Conservation (phyloP, 2,329 filamentous ascomycete species). For the Epichloe bromicola region DNA sequence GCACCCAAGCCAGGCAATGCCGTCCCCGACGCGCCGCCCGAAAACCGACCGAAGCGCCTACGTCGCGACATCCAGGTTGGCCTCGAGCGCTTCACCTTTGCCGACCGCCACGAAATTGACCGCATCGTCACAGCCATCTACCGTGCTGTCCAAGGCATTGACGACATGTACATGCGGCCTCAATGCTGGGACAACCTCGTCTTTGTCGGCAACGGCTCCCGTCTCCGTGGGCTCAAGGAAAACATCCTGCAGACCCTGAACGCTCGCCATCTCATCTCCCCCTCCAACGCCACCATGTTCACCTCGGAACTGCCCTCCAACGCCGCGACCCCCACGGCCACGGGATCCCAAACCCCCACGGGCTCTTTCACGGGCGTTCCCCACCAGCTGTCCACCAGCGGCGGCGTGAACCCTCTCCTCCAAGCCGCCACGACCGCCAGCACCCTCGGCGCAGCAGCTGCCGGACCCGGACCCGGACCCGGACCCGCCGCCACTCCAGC, state of each 20-base stretch:
- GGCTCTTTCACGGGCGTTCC: slow-evolving; percentile 41
- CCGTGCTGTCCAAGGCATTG: slow-evolving; percentile 66
- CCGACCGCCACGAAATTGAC: slow-evolving; percentile 61
- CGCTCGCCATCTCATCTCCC: slow-evolving; percentile 84
- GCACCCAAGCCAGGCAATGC: slow-evolving; percentile 4
- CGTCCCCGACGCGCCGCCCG: slow-evolving; percentile 20
- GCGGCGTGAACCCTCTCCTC: slow-evolving; percentile 75
- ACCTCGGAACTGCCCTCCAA: slow-evolving; percentile 92
- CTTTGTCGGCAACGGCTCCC: slow-evolving; percentile 77
- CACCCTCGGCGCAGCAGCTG: slow-evolving; percentile 33
- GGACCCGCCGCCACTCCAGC: slow-evolving; percentile 23
- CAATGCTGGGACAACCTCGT: slow-evolving; percentile 86
- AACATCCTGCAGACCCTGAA: slow-evolving; percentile 70
- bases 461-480: slow-evolving; percentile 21
- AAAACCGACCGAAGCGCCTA: slow-evolving; percentile 40
- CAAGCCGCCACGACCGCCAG: slow-evolving; percentile 77
- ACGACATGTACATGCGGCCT: slow-evolving; percentile 72
- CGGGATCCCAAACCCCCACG: slow-evolving; percentile 82
- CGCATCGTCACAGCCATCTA: slow-evolving; percentile 76
- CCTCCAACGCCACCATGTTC: slow-evolving; percentile 89
- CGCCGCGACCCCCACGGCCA: slow-evolving; percentile 79
- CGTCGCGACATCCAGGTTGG: slow-evolving; percentile 64
- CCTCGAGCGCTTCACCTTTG: slow-evolving; percentile 59
- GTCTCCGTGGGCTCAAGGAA: slow-evolving; percentile 69
- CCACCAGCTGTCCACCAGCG: slow-evolving; percentile 41